These are phyloP conservation scores for Xylariaceae sp. DNA, from an alignment of 2,329 filamentous ascomycete genomes.

Conservation along the genomic window DNA sequence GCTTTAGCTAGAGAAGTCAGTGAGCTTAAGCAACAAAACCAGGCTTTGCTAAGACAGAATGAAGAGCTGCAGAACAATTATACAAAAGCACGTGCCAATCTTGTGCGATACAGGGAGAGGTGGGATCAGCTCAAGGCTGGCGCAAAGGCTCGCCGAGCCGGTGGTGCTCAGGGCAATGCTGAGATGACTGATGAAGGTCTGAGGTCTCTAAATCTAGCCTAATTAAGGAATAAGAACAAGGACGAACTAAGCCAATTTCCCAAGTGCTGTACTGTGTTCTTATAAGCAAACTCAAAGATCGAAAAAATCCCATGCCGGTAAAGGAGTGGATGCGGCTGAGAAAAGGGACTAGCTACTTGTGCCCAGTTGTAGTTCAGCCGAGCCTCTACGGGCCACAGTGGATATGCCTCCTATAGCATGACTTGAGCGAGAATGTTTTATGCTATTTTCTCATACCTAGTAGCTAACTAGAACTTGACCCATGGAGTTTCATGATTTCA, in stretches of 20 bases:
- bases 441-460: neutral
- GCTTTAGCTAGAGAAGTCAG: slow-evolving; percentile 57
- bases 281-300: neutral
- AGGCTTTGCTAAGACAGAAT: slow-evolving; percentile 63
- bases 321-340: neutral
- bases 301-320: neutral
- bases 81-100: slow-evolving; percentile 60
- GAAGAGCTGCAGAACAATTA: slow-evolving; percentile 71
- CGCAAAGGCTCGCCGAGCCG: slow-evolving; percentile 58
- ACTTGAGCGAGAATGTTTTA: neutral
- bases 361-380: too few relatives aligned
- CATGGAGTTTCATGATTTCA: too few relatives aligned
- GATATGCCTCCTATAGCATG: neutral
- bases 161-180: slow-evolving; percentile 28
- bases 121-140: slow-evolving; percentile 68
- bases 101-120: slow-evolving; percentile 65
- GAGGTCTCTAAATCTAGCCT: slow-evolving; percentile 27
- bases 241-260: neutral
- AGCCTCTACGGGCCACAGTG: too few relatives aligned
- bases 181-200: slow-evolving; percentile 29
- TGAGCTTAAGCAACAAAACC: slow-evolving; percentile 73
- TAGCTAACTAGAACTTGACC: too few relatives aligned
- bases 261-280: neutral
- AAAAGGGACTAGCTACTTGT: neutral
- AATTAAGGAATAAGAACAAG: neutral